Conservation (phyloP, 2,329 filamentous ascomycete genomes). For the Onygena corvina region DNA sequence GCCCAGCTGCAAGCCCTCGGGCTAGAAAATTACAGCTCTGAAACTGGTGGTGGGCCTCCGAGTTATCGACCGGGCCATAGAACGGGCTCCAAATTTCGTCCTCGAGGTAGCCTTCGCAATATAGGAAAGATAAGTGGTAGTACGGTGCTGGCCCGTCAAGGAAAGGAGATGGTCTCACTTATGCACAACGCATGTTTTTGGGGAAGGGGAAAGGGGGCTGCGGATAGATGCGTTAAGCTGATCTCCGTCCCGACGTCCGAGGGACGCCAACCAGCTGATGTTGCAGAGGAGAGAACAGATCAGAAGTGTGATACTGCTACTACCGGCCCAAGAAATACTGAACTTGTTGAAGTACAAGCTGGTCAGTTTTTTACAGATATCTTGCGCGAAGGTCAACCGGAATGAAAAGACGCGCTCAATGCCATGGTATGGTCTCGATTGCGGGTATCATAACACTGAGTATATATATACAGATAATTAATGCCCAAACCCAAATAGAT, state of each 20-base stretch:
- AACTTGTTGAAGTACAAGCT: slow-evolving; percentile 12
- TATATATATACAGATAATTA: not conserved
- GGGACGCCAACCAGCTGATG: not conserved
- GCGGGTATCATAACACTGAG: slow-evolving; percentile 2
- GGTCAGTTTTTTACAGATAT: slow-evolving; percentile 12
- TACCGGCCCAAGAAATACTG: not conserved
- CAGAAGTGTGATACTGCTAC: not conserved
- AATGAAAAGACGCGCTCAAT: not conserved
- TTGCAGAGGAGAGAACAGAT: not conserved
- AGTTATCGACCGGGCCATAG: not conserved
- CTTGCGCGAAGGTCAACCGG: not conserved
- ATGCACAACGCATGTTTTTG: slow-evolving; percentile 36
- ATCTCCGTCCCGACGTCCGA: slow-evolving; percentile 4
- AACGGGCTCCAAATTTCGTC: not conserved
- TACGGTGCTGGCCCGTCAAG: slow-evolving; percentile 28
- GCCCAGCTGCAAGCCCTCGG: not conserved
- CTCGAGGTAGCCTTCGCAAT: slow-evolving; percentile 9
- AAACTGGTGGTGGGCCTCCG: not conserved
- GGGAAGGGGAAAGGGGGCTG: slow-evolving; percentile 31
- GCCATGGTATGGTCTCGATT: not conserved
- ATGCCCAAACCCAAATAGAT: not conserved
- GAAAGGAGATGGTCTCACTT: slow-evolving; percentile 31
- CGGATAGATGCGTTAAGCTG: slow-evolving; percentile 27
- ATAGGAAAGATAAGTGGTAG: slow-evolving; percentile 10
- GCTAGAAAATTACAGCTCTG: not conserved